Conservation (phyloP, 306 rosid species). For the Gynostemma pentaphyllum region DNA sequence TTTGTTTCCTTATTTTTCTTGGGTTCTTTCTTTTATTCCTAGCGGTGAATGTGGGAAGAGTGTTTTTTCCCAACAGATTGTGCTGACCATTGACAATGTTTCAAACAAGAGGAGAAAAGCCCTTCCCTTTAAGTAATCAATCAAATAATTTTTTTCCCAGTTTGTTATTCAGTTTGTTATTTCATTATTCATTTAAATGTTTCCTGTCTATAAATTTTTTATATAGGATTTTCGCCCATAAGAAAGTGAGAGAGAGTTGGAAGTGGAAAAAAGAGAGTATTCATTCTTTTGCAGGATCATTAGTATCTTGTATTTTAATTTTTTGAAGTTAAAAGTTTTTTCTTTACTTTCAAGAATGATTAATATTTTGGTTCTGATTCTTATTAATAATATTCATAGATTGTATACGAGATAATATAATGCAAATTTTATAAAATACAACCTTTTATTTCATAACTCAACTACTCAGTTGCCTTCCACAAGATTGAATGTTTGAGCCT, state of each 20-base stretch:
- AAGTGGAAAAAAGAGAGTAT: neutral
- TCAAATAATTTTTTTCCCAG: neutral
- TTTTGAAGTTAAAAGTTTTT: neutral
- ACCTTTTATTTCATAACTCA: too few relatives aligned
- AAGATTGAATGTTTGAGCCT: too few relatives aligned
- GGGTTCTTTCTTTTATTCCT: too few relatives aligned
- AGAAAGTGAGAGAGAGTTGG: conserved; percentile 11
- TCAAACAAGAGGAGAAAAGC: conserved; percentile 30
- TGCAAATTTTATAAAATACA: too few relatives aligned
- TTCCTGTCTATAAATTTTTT: neutral
- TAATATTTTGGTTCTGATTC: neutral
- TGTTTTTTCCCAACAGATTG: too few relatives aligned
- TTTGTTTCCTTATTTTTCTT: too few relatives aligned
- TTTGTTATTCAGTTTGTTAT: conserved; percentile 10
- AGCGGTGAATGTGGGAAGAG: too few relatives aligned
- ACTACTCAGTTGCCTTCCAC: too few relatives aligned
- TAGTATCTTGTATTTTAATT: conserved; percentile 10
- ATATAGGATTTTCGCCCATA: neutral
- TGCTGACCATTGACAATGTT: conserved; percentile 23
- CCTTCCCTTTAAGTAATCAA: neutral
- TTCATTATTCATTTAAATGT: too few relatives aligned
- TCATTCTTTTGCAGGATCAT: conserved; percentile 22
- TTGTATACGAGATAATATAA: too few relatives aligned
- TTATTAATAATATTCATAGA: neutral
- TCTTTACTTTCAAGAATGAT: neutral